Evolutionary conservation across 2,329 filamentous ascomycete species (phyloP), one percentile per base, ranked within the genome.

Genomic region (Exserohilum rostratum): DNA sequence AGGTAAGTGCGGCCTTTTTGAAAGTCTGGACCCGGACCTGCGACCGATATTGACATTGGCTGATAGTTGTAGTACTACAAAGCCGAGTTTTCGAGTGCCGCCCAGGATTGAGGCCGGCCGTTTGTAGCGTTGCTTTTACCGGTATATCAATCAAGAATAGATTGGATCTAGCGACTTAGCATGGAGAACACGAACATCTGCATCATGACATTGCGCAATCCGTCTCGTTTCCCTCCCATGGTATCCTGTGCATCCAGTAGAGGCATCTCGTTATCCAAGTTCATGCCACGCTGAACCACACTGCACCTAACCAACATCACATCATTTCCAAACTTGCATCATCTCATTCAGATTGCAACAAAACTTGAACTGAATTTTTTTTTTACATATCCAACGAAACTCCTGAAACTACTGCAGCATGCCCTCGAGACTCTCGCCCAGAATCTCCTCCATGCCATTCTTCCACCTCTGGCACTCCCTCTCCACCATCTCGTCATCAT

Each of bases 401-500:
- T 12, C n/a, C 38, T 10, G n/a, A n/a, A 42, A 40, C 43, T 58
- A 96, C 77, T 90, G 90, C 79, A 97, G 81, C 93, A 97, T 97
- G 46, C 88, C 87, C 76, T 96, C 91, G 71, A 98, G 78, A 67
- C 89, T 92, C 82, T 98, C 93, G 5, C 95, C 95, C 47, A 98
- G 78, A 27, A 96, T 89, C 42, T 85, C 87, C 77, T 98, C 93
- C 71, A 99, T 96, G 77, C 87, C 87, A 71, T 88, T 85, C 66
- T 98, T 95, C 93, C 95, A 97, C 68, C 86, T 83, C 71, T 93
- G 85, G 33, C 92, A 93, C 80, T 96, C 93, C 70, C 87, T 82
- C 79, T 99, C 95, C 20, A 99, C 93, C 25, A 84, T 83, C 78
- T 98, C 95, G 70, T 98, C 93, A 64, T 98, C 95, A 73, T 99